Evolutionary conservation across 768 basidiomycete species (phyloP), one percentile per base, ranked within the genome.

Genomic region (Suillus occidentalis): DNA sequence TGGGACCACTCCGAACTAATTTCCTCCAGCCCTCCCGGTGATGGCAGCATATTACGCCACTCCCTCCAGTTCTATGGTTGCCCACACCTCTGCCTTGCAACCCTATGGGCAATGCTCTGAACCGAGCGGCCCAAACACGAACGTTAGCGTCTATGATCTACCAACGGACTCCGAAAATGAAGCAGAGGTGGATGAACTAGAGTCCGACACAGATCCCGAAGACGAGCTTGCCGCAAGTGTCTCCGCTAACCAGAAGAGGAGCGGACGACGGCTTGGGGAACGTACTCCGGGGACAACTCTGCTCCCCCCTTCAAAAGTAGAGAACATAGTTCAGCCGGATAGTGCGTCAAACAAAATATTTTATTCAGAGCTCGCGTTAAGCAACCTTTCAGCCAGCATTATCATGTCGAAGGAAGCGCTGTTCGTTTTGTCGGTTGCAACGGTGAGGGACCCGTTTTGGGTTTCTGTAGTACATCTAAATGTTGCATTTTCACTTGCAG

Each of bases 261-360:
- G 65, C 13, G 76, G 72, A 43, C 74, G 73, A 70, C 70, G 69
- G 61, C 57, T 67, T 52, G 75, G 75, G 58, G 79, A 80, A 64
- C 87, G 89, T 67, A 76, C 80, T 28, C 86, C 85, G 1, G 92
- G 91, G 31, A 85, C 89, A 53, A 87, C 86, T 6, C 76, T 90
- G 3, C 78, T 94, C 40, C 92, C 92, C 18, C 78, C 85, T 42
- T 75, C 83, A 45, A 84, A 86, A 67, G 74, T 95, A 47, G 90
- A 94, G 75, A 89, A 85, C 71, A 92, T 94, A 69, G 80, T 92
- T 49, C 87, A 92, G 71, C 88, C 90, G 14, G 91, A 94, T 67
- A 90, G 91, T 87, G 74, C 57, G 83, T 78, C 52, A 52, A 16
- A 57, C 58, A 40, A 42, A 3, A 31, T 31, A 10, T 20, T 12